Evolutionary conservation across 306 rosid genomes (phyloP), one percentile per base, ranked within the genome.

Genomic region (Fagus sylvatica): DNA sequence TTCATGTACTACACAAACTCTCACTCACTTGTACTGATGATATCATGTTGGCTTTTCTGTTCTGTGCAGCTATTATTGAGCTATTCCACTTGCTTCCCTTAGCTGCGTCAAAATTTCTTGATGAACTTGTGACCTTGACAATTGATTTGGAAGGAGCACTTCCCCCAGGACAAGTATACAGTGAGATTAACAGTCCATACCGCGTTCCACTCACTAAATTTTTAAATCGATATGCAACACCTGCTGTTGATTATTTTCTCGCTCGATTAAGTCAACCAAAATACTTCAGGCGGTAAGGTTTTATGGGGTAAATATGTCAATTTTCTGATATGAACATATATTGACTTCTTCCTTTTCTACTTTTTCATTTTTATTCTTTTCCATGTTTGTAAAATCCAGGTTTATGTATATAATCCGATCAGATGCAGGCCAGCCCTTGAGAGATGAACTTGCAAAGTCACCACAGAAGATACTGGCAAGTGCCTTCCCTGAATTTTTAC

Each of bases 121-220:
- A 96, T 79, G 99, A 91, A 80, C 96, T 96, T 74, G 99, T 96
- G 57, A 91, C 97, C 82, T 90, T 96, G 89, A 96, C 98, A 53
- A 93, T 96, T 84, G 99, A 93, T 71, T 89, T 96, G 91, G 99
- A 96, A 87, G 97, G 96, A 81, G 97, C 99, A 73, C 97, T 93
- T 75, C 98, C 97, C 41, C 91, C 96, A 0, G 99, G 98, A 74
- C 99, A 93, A 84, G 99, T 90, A 12, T 89, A 86, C 86, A 96
- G 99, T 74, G 99, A 96, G 86, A 94, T 96, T 65, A 96, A 93
- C 79, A 93, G 99, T 85, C 99, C 99, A 64, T 96, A 96, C 77
- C 97, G 97, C 11, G 89, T 87, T 79, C 99, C 99, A 43, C 89
- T 96, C 36, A 91, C 95, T 15, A 96, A 96, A 84, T 96, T 88